Evolutionary conservation across 108 stramenopile species (phyloP), one percentile per base, ranked within the genome.

Genomic region (Licmophora abbreviata): DNA sequence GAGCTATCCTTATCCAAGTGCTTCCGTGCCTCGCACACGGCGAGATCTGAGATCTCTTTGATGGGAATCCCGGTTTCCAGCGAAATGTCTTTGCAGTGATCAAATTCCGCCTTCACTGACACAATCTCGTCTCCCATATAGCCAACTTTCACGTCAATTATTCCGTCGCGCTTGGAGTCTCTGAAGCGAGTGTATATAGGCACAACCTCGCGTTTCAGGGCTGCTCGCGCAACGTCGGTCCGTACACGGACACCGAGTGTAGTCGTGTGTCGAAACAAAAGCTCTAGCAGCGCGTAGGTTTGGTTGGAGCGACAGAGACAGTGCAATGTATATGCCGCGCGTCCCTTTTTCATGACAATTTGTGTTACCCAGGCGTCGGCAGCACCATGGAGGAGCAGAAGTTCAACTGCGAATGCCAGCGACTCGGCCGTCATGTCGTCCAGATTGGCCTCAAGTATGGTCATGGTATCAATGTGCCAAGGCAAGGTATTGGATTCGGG

Each of bases 291-390:
- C 11, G 31, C 59, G 17, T 69, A 48, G 4, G 48, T 54, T 35
- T 22, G 27, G 23, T 44, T 61, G 28, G 61, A 55, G 18, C 23
- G 59, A 57, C 83, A 94, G 22, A 95, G 59, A 48, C 84, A 80
- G 63, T 91, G 74, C 22, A 96, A 63, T 10, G 79, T 74, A 63
- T 84, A 73, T 0, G 90, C 93, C 3, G 83, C 59, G 17, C 93
- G 79, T 5, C 92, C 84, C 51, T 96, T 96, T 52, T 96, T 96
- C 95, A 96, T 96, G n/a, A 85, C 66, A 44, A 93, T 92, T 15
- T 86, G 89, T 28, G 63, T 66, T 6, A 77, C 44, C 92, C 92
- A 96, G 29, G 71, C 93, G 75, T 96, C 95, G 12, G 83, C 56
- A 9, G 90, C 86, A 24, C 87, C 90, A 44, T 64, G 50, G 11